phyloP scores from a whole-genome alignment of 2,329 filamentous ascomycete species.

The Phoma sp. region DNA sequence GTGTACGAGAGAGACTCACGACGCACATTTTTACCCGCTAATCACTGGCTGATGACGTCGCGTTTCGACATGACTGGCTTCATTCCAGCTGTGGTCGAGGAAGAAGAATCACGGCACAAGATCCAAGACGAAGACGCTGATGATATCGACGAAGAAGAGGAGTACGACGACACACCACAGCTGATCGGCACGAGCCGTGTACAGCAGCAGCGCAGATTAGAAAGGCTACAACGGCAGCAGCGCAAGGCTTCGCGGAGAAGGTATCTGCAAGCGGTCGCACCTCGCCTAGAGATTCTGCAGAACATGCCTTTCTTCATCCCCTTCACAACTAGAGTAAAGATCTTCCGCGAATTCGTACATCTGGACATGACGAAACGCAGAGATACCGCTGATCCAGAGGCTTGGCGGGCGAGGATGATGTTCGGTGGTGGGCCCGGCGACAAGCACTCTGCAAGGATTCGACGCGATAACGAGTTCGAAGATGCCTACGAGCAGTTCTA shows the following conservation, averaged over 20 bases:
- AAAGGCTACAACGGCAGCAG: slow-evolving; percentile 68
- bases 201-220: slow-evolving; percentile 67
- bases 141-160: slow-evolving; percentile 54
- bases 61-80: slow-evolving; percentile 88
- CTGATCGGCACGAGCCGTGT: slow-evolving; percentile 65
- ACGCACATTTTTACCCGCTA: slow-evolving; percentile 78
- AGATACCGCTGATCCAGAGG: slow-evolving; percentile 74
- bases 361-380: slow-evolving; percentile 78
- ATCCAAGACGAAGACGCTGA: slow-evolving; percentile 69
- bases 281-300: slow-evolving; percentile 85
- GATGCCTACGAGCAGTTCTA: slow-evolving; percentile 89
- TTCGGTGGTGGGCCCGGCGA: slow-evolving; percentile 45
- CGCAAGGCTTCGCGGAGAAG: slow-evolving; percentile 72
- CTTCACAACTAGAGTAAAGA: slow-evolving; percentile 87
- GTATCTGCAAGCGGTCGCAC: slow-evolving; percentile 78
- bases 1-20: slow-evolving; percentile 93
- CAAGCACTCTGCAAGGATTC: slow-evolving; percentile 76
- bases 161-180: slow-evolving; percentile 44
- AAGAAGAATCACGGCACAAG: slow-evolving; percentile 79
- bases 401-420: slow-evolving; percentile 69
- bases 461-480: slow-evolving; percentile 78
- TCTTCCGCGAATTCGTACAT: slow-evolving; percentile 91
- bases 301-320: slow-evolving; percentile 98
- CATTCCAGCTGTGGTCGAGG: slow-evolving; percentile 81
- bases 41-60: slow-evolving; percentile 94